Conservation (phyloP, 2,329 filamentous ascomycete genomes). For the Trichoderma sp. region DNA sequence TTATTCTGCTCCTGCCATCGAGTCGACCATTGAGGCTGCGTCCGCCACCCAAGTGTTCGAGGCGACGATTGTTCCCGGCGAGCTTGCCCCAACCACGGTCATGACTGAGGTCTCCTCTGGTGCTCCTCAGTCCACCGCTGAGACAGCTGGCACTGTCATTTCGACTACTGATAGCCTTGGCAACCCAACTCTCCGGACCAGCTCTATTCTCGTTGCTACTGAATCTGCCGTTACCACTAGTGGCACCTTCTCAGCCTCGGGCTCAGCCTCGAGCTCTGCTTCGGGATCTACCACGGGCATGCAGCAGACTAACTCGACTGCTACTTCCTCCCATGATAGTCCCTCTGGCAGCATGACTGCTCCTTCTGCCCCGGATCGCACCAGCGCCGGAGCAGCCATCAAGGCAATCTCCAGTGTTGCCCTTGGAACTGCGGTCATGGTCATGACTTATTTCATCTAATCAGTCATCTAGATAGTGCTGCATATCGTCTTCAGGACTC, state of each 20-base stretch:
- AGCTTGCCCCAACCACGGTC: neutral
- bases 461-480: neutral
- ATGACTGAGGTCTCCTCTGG: neutral
- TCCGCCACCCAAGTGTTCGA: neutral
- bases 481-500: neutral
- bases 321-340: conserved; percentile 30
- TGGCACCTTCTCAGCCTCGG: conserved; percentile 25
- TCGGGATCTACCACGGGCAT: conserved; percentile 25
- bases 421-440: conserved; percentile 34
- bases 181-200: conserved; percentile 29
- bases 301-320: conserved; percentile 28
- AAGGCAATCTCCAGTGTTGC: conserved; percentile 29
- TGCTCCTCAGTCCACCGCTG: neutral
- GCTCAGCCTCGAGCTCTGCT: conserved; percentile 24
- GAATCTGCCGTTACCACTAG: conserved; percentile 24
- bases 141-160: conserved; percentile 26
- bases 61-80: conserved; percentile 5
- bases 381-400: conserved; percentile 35
- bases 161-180: conserved; percentile 29
- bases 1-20: conserved; percentile 4
- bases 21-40: neutral
- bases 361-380: conserved; percentile 35
- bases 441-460: conserved; percentile 35
- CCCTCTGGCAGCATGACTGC: conserved; percentile 28
- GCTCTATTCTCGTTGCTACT: conserved; percentile 29